phyloP scores from a whole-genome alignment of 768 basidiomycete genomes.

The Leccinum sublutescens region DNA sequence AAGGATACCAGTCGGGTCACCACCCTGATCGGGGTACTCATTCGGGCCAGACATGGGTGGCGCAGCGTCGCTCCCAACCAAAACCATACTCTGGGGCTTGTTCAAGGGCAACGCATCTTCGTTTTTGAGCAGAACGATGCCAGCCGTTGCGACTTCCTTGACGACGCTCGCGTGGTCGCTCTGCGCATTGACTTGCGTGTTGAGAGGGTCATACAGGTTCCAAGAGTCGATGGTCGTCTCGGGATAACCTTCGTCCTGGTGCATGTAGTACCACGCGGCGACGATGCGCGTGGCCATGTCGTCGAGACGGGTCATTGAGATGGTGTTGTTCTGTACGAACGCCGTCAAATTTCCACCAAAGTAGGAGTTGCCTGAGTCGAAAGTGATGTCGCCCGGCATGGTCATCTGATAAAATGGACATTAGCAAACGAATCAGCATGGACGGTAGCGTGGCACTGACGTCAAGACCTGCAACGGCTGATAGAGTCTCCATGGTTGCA shows the following conservation, averaged over 20 bases:
- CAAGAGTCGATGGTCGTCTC: slow-evolving; percentile 27
- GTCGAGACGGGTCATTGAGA: slow-evolving; percentile 55
- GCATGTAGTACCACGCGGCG: slow-evolving; percentile 55
- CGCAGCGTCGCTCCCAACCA: slow-evolving; percentile 65
- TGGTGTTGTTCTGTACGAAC: slow-evolving; percentile 58
- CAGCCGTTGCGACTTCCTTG: slow-evolving; percentile 62
- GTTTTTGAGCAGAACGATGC: slow-evolving; percentile 73
- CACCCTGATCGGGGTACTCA: slow-evolving; percentile 61
- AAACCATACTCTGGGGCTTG: slow-evolving; percentile 54
- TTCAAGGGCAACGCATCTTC: slow-evolving; percentile 55
- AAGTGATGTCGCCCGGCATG: slow-evolving; percentile 62
- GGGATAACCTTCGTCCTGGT: slow-evolving; percentile 34
- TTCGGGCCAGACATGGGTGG: slow-evolving; percentile 70
- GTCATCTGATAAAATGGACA: slow-evolving; percentile 50
- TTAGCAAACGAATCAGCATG: no score
- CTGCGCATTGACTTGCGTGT: slow-evolving; percentile 54
- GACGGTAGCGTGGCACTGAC: no score
- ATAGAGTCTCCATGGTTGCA: slow-evolving; percentile 46
- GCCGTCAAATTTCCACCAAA: no score
- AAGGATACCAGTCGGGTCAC: slow-evolving; percentile 61
- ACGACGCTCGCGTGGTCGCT: slow-evolving; percentile 51
- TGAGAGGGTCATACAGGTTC: slow-evolving; percentile 28
- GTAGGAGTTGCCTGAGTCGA: slow-evolving; percentile 29
- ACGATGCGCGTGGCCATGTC: slow-evolving; percentile 74
- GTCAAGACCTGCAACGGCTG: slow-evolving; percentile 61